Percentiles rank a stretch among this genome's conserved stretches.
Evolutionary conservation across 1,139 yeast species (phyloP).

Genomic region (Yamadazyma dendronema): DNA sequence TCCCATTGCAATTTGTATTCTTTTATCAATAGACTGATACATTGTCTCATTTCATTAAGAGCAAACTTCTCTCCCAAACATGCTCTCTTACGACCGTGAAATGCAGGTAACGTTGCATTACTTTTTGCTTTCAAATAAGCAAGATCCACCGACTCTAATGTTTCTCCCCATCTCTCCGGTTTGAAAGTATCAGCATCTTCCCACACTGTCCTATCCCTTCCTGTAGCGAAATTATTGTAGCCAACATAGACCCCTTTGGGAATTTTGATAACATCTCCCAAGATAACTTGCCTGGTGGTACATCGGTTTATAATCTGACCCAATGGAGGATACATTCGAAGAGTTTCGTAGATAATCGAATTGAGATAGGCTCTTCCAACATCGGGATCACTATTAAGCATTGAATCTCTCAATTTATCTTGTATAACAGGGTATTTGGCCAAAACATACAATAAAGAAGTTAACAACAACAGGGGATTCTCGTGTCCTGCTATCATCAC

Average conservation of each 20-base stretch:
- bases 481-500: constrained; percentile 64
- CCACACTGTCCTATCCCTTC: constrained; percentile 51
- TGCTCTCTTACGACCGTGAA: constrained; percentile 62
- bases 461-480: constrained; percentile 54
- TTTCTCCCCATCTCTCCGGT: constrained; percentile 59
- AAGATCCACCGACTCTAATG: constrained; percentile 31
- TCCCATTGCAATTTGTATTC: constrained; percentile 36
- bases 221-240: constrained; percentile 56
- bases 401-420: constrained; percentile 22
- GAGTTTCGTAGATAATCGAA: constrained; percentile 48
- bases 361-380: constrained; percentile 18
- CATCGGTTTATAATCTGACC: constrained; percentile 56
- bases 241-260: constrained; percentile 59
- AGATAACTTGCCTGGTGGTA: constrained; percentile 33
- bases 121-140: constrained; percentile 46
- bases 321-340: constrained; percentile 56
- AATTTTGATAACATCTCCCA: constrained; percentile 44
- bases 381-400: background rate
- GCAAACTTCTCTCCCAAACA: constrained; percentile 65
- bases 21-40: constrained; percentile 34
- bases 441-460: constrained; percentile 47
- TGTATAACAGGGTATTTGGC: constrained; percentile 43
- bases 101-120: constrained; percentile 47
- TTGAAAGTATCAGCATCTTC: constrained; percentile 42
- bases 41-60: constrained; percentile 41